Conservation (phyloP, 257 asterid genomes). For the Parsonsia alboflavescens region DNA sequence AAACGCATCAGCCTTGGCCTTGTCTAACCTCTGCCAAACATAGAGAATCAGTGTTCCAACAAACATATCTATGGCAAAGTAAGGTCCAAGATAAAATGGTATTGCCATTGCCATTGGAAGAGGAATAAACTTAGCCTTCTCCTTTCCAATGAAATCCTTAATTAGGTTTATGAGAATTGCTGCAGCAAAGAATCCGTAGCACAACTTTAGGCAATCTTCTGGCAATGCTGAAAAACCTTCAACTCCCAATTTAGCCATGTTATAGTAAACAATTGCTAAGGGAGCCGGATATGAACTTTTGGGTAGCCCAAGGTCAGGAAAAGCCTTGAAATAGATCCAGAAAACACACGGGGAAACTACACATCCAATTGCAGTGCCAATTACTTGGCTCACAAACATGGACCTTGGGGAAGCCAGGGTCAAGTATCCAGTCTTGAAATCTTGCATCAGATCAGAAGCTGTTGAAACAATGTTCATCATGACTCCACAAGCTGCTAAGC, state of each 20-base stretch:
- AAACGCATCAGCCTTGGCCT: slow-evolving; percentile 51
- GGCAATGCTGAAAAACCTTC: slow-evolving; percentile 66
- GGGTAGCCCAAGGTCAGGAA: slow-evolving; percentile 44
- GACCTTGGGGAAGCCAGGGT: slow-evolving; percentile 67
- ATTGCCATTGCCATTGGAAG: slow-evolving; percentile 81
- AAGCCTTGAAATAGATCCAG: slow-evolving; percentile 57
- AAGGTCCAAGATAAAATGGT: slow-evolving; percentile 56
- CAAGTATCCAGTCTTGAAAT: slow-evolving; percentile 64
- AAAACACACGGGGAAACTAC: slow-evolving; percentile 56
- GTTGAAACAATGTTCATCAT: slow-evolving; percentile 66
- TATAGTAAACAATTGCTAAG: slow-evolving; percentile 37
- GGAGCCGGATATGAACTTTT: slow-evolving; percentile 60
- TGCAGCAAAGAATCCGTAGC: slow-evolving; percentile 50
- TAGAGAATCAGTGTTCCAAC: slow-evolving; percentile 54
- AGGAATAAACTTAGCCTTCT: slow-evolving; percentile 43
- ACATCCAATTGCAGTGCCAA: slow-evolving; percentile 69
- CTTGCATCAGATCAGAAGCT: slow-evolving; percentile 61
- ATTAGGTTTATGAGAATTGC: slow-evolving; percentile 45
- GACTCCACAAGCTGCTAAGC: slow-evolving; percentile 64
- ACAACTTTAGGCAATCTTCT: slow-evolving; percentile 44
- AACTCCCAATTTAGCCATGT: slow-evolving; percentile 61
- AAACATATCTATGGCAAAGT: slow-evolving; percentile 64
- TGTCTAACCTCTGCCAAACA: slow-evolving; percentile 48
- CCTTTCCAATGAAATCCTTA: slow-evolving; percentile 48
- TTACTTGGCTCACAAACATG: slow-evolving; percentile 67